These are phyloP conservation scores for Odontarrhena argentea DNA, from an alignment of 345 rosid genomes.

Conservation along the genomic window DNA sequence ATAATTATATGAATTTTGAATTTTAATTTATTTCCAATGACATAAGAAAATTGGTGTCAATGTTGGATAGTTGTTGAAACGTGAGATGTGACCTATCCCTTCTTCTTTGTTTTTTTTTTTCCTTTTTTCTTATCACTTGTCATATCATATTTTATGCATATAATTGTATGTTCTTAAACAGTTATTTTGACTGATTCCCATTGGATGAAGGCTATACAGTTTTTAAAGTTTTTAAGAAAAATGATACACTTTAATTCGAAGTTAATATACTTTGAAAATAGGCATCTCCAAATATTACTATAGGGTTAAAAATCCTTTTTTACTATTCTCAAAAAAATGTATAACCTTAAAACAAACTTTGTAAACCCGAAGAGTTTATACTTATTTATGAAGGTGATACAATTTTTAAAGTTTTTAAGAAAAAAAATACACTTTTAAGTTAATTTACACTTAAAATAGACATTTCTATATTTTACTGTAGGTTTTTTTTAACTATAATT, in stretches of 20 bases:
- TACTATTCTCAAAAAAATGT: neutral
- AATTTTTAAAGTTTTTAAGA: too few relatives aligned
- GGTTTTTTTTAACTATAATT: too few relatives aligned
- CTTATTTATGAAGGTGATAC: too few relatives aligned
- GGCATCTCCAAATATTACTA: too few relatives aligned
- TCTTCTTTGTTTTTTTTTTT: conserved; percentile 18
- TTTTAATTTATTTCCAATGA: conserved; percentile 18
- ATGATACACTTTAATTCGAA: too few relatives aligned
- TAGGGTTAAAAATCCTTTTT: too few relatives aligned
- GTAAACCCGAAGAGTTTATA: too few relatives aligned
- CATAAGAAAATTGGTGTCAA: conserved; percentile 34
- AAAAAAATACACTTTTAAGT: too few relatives aligned
- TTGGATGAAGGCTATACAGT: neutral
- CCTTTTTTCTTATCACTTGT: conserved; percentile 36
- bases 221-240: too few relatives aligned
- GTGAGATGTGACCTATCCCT: conserved; percentile 42
- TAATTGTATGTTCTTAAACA: conserved; percentile 27
- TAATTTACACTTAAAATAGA: too few relatives aligned
- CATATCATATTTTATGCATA: conserved; percentile 32
- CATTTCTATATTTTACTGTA: too few relatives aligned
- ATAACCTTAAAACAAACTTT: neutral
- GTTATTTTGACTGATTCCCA: conserved; percentile 5
- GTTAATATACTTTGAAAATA: too few relatives aligned
- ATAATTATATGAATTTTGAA: conserved; percentile 27
- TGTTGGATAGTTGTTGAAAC: conserved; percentile 42